Percentiles rank a stretch among this genome's conserved stretches.
Conservation (phyloP, 306 rosid genomes). For the Casuarina equisetifolia region DNA sequence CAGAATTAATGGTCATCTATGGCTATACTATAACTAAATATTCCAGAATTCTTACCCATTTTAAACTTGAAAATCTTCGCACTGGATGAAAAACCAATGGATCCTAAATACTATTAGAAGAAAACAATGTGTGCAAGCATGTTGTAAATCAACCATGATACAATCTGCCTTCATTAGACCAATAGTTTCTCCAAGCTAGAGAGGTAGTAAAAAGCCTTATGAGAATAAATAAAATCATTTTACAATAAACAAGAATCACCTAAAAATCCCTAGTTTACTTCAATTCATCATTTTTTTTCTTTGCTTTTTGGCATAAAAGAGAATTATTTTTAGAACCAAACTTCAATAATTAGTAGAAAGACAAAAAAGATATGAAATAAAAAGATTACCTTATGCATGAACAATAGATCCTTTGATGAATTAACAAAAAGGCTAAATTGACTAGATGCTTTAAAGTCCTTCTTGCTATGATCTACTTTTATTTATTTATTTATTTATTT, state of each 20-base stretch:
- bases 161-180: constrained; percentile 97
- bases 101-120: constrained; percentile 79
- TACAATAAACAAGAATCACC: neutral
- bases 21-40: constrained; percentile 17
- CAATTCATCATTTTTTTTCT: neutral
- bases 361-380: constrained; percentile 21
- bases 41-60: constrained; percentile 60
- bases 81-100: constrained; percentile 84
- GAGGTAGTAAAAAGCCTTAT: constrained; percentile 24
- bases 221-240: constrained; percentile 15
- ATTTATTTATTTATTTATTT: too few species aligned
- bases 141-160: constrained; percentile 97
- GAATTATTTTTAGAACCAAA: neutral
- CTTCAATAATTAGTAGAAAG: neutral
- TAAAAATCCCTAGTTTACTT: too few species aligned
- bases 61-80: constrained; percentile 88
- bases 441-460: constrained; percentile 92
- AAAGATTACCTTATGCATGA: constrained; percentile 90
- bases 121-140: constrained; percentile 78
- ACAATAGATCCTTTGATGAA: constrained; percentile 88
- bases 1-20: neutral
- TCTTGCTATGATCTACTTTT: constrained; percentile 62
- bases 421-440: constrained; percentile 94
- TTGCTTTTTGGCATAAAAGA: neutral
- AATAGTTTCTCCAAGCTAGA: constrained; percentile 97